Percentiles rank a stretch among this genome's conserved stretches.
Evolutionary conservation across 164 flowering plant genomes (phyloP).

Genomic region (Tetrastigma voinierianum): DNA sequence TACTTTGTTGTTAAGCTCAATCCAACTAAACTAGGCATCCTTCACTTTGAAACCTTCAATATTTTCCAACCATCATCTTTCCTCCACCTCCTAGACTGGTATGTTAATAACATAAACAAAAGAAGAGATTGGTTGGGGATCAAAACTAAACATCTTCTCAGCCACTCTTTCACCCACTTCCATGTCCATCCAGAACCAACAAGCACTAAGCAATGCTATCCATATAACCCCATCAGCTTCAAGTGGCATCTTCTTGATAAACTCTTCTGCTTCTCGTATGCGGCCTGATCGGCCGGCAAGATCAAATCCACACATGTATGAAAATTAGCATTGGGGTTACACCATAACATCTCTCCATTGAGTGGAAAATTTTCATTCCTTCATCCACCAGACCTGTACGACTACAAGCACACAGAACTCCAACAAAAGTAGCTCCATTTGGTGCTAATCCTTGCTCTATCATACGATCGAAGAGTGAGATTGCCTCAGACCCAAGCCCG

Average conservation of each 20-base stretch:
- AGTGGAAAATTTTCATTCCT: slow-evolving; percentile 49
- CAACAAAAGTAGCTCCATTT: slow-evolving; percentile 69
- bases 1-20: slow-evolving; percentile 45
- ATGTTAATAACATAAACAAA: slow-evolving; percentile 58
- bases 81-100: slow-evolving; percentile 51
- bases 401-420: slow-evolving; percentile 61
- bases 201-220: slow-evolving; percentile 68
- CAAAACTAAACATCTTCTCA: slow-evolving; percentile 42
- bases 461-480: slow-evolving; percentile 54
- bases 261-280: slow-evolving; percentile 58
- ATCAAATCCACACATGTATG: slow-evolving; percentile 68
- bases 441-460: slow-evolving; percentile 41
- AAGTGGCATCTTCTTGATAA: slow-evolving; percentile 53
- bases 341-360: slow-evolving; percentile 45
- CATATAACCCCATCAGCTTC: slow-evolving; percentile 57
- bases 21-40: slow-evolving; percentile 76
- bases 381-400: slow-evolving; percentile 49
- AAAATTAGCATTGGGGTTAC: slow-evolving; percentile 54
- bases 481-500: slow-evolving; percentile 53
- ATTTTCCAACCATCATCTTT: slow-evolving; percentile 41
- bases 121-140: slow-evolving; percentile 37
- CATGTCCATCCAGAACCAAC: slow-evolving; percentile 64
- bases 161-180: slow-evolving; percentile 62
- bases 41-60: slow-evolving; percentile 46
- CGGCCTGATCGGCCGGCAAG: slow-evolving; percentile 73